Conservation (phyloP, 176 grass and related monocot species). For the Lolium multiflorum region DNA sequence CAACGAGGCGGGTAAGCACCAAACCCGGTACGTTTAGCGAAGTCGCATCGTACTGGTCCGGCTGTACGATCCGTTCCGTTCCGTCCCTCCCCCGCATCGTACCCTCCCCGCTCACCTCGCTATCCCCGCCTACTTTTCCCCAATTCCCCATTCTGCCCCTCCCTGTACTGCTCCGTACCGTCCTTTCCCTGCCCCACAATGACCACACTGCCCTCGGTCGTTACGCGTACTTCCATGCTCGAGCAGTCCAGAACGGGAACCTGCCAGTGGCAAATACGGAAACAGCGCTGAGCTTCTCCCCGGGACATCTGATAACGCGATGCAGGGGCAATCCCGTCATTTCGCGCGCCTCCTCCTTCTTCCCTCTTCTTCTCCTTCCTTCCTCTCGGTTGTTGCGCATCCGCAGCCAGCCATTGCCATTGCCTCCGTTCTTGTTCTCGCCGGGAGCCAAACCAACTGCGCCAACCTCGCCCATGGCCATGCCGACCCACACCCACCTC, state of each 20-base stretch:
- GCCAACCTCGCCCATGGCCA: constrained; percentile 6
- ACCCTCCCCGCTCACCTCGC: constrained; percentile 32
- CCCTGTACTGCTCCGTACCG: constrained; percentile 30
- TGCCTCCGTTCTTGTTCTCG: neutral
- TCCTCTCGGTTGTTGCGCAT: neutral
- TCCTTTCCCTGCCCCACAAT: neutral
- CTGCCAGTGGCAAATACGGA: neutral
- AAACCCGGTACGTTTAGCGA: accelerated
- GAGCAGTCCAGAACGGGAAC: neutral
- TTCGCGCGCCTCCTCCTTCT: neutral
- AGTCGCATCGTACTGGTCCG: constrained; percentile 59
- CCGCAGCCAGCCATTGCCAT: neutral
- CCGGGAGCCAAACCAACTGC: neutral
- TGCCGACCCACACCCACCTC: neutral
- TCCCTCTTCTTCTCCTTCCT: neutral
- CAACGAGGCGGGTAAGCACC: accelerated
- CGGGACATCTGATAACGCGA: no score
- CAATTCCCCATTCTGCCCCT: neutral
- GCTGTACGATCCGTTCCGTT: constrained; percentile 61
- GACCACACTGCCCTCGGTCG: neutral
- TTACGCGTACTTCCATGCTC: accelerated
- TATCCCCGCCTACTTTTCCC: neutral
- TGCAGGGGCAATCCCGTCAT: neutral
- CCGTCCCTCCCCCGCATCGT: constrained; percentile 61
- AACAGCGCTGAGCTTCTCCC: neutral